Percentiles rank a stretch among this genome's conserved stretches.
Conservation (phyloP, 768 basidiomycete species). For the Lactarius quietus region DNA sequence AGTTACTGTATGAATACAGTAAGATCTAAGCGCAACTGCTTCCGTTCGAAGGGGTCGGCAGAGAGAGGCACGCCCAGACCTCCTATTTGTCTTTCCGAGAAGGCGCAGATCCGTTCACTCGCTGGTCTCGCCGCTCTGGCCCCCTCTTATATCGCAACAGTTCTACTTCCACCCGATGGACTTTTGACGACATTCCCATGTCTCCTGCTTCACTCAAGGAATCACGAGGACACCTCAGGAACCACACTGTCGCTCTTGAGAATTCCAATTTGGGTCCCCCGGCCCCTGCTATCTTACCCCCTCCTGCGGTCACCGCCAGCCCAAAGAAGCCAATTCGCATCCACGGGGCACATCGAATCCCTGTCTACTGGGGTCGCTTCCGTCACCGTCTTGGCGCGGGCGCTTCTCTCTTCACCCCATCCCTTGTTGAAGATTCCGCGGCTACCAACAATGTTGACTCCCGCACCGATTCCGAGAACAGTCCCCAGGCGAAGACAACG, state of each 20-base stretch:
- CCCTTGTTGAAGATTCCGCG: constrained; percentile 28
- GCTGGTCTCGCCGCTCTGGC: constrained; percentile 10
- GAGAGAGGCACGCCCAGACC: not conserved
- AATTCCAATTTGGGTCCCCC: constrained; percentile 3
- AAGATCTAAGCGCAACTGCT: not conserved
- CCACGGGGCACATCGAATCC: constrained; percentile 30
- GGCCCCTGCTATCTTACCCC: constrained; percentile 15
- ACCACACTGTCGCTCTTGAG: constrained; percentile 1
- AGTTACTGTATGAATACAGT: not conserved
- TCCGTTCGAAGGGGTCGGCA: not conserved
- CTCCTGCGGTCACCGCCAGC: constrained; percentile 20
- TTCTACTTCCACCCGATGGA: constrained; percentile 20
- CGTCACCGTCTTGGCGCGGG: constrained; percentile 53
- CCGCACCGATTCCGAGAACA: constrained; percentile 31
- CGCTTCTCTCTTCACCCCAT: constrained; percentile 47
- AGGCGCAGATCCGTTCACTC: not conserved
- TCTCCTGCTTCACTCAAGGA: constrained; percentile 3
- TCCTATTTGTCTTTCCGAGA: not conserved
- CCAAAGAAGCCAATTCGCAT: constrained; percentile 41
- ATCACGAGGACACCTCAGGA: not conserved
- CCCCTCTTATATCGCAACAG: constrained; percentile 5
- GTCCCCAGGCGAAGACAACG: constrained; percentile 36
- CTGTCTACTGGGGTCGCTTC: constrained; percentile 48
- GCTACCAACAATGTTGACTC: constrained; percentile 30
- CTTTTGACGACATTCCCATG: constrained; percentile 21